phyloP scores from a whole-genome alignment of 2,329 filamentous ascomycete genomes.

The Apiospora hydei region DNA sequence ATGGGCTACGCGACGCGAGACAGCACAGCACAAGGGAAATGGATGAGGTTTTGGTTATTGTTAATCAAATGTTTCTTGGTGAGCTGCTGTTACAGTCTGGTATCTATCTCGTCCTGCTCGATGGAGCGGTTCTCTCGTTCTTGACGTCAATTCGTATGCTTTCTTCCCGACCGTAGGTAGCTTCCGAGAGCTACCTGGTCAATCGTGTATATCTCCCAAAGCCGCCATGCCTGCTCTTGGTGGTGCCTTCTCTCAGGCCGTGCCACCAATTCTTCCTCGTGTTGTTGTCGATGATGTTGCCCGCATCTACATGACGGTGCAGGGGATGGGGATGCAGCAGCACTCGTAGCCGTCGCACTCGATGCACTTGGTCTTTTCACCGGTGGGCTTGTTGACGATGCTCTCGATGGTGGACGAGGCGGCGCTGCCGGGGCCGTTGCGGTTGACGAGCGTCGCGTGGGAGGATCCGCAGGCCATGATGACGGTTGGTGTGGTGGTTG shows the following conservation, averaged over 20 bases:
- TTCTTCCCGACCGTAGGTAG: constrained; percentile 22
- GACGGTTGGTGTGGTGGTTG: neutral
- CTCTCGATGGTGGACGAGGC: constrained; percentile 57
- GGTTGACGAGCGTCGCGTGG: constrained; percentile 44
- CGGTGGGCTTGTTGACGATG: constrained; percentile 56
- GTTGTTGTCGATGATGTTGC: neutral
- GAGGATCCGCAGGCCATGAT: constrained; percentile 45
- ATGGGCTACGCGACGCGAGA: neutral
- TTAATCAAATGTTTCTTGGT: neutral
- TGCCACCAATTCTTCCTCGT: too few relatives aligned
- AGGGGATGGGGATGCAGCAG: constrained; percentile 62
- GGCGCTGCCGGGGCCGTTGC: constrained; percentile 56
- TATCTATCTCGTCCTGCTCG: neutral
- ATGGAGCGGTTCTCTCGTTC: neutral
- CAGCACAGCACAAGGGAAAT: neutral
- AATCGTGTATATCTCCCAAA: neutral
- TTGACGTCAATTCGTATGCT: constrained; percentile 27
- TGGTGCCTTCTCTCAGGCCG: too few relatives aligned
- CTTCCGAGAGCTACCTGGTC: neutral
- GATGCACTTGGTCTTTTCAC: constrained; percentile 55
- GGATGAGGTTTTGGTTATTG: neutral
- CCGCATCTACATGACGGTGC: constrained; percentile 53
- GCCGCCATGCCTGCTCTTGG: too few relatives aligned
- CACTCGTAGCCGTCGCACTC: constrained; percentile 60
- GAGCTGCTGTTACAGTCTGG: neutral